phyloP scores from a whole-genome alignment of 148 eudicot species.

The Vaccinium darrowii region DNA sequence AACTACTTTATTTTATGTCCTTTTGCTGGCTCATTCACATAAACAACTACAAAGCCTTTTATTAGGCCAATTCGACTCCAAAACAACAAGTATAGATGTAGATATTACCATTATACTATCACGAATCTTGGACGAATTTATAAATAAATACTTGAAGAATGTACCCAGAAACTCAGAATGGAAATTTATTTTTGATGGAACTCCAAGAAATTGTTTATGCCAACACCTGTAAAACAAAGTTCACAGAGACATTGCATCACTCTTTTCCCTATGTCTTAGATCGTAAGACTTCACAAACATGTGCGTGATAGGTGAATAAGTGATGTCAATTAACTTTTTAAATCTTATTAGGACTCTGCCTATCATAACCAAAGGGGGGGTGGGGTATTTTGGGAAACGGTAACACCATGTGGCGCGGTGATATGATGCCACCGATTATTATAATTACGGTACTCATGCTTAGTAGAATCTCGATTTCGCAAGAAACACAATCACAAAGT shows the following conservation, averaged over 20 bases:
- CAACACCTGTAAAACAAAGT: neutral
- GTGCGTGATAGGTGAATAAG: too few relatives aligned
- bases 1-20: neutral
- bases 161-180: neutral
- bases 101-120: neutral
- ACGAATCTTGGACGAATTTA: too few relatives aligned
- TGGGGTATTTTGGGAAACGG: too few relatives aligned
- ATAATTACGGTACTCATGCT: neutral
- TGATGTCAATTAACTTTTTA: too few relatives aligned
- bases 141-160: neutral
- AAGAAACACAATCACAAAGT: neutral
- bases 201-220: neutral
- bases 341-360: too few relatives aligned
- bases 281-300: too few relatives aligned
- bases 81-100: neutral
- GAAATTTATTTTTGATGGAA: neutral
- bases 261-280: too few relatives aligned
- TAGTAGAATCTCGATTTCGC: neutral
- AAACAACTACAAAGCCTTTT: neutral
- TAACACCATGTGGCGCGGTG: neutral
- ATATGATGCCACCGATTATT: neutral
- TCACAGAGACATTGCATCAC: too few relatives aligned
- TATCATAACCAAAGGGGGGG: neutral
- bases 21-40: neutral
- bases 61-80: neutral